phyloP scores from a whole-genome alignment of 257 asterid genomes.

The Gentiana dahurica region DNA sequence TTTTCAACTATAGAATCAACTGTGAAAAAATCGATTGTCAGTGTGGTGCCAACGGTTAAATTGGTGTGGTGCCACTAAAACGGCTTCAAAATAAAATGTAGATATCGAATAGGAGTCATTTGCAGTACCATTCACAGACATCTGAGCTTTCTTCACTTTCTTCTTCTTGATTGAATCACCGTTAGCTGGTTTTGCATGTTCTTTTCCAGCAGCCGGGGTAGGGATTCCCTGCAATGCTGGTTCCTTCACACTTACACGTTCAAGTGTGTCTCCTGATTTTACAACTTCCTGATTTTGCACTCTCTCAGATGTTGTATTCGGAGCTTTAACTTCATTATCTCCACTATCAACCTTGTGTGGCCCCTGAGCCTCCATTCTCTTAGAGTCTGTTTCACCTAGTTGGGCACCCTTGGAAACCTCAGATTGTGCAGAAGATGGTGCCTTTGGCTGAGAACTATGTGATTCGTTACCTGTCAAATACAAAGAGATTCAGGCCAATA shows the following conservation, averaged over 20 bases:
- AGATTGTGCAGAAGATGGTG: slow-evolving; percentile 65
- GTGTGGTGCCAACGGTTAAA: neutral
- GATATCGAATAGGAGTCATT: neutral
- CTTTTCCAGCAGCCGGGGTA: slow-evolving; percentile 55
- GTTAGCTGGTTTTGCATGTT: too few relatives aligned
- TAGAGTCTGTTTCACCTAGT: slow-evolving; percentile 21
- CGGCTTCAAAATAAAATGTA: slow-evolving; percentile 30
- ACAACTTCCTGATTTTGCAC: slow-evolving; percentile 25
- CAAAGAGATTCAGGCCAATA: too few relatives aligned
- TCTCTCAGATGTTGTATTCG: slow-evolving; percentile 5
- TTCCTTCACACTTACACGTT: slow-evolving; percentile 43
- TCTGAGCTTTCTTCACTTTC: slow-evolving; percentile 63
- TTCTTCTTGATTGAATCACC: slow-evolving; percentile 47
- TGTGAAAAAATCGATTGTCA: neutral
- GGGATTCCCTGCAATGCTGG: slow-evolving; percentile 45
- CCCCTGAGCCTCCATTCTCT: slow-evolving; percentile 15
- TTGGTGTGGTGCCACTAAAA: slow-evolving; percentile 1
- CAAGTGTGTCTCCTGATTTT: slow-evolving; percentile 51
- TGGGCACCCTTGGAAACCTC: slow-evolving; percentile 34
- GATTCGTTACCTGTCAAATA: slow-evolving; percentile 25
- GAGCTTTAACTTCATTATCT: slow-evolving; percentile 22
- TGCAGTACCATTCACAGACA: slow-evolving; percentile 43
- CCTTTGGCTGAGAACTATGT: slow-evolving; percentile 54
- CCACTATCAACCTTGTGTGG: slow-evolving; percentile 28
- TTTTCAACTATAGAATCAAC: too few relatives aligned